Evolutionary conservation across 176 grass and related monocot genomes (phyloP).

Genomic region (Miscanthus lutarioriparius): DNA sequence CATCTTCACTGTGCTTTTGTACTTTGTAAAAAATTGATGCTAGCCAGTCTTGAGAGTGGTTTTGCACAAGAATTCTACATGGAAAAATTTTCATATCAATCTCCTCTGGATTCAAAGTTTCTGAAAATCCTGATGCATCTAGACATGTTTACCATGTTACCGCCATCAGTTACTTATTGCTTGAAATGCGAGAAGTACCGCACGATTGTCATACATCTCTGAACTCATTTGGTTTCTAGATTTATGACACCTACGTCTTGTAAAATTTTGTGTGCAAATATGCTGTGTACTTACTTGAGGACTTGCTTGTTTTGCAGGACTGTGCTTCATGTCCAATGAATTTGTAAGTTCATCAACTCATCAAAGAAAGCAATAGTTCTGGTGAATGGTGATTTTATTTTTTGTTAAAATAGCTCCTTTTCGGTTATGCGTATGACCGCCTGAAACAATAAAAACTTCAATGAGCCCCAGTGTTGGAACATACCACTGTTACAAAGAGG

Average conservation of each 20-base stretch:
- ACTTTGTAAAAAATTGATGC: constrained; percentile 10
- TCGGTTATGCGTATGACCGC: not conserved
- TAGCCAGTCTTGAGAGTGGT: not conserved
- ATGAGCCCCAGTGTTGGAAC: not conserved
- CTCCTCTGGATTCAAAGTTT: not conserved
- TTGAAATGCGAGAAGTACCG: not conserved
- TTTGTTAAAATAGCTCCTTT: not conserved
- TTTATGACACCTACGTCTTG: not conserved
- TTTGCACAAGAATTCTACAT: not conserved
- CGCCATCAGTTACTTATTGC: not conserved
- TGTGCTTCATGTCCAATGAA: constrained; percentile 99
- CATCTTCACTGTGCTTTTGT: not conserved
- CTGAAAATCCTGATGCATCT: constrained; percentile 21
- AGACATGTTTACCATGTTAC: not conserved
- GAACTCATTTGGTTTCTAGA: constrained; percentile 3
- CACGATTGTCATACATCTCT: not conserved
- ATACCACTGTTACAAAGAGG: not conserved
- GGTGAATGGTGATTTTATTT: not conserved
- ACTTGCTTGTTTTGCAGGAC: constrained; percentile 57
- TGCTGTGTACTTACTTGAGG: constrained; percentile 26
- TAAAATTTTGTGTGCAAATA: not conserved
- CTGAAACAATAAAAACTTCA: constrained; percentile 8
- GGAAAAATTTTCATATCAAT: not conserved
- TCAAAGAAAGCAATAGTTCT: not conserved
- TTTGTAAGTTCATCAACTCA: constrained; percentile 63